Evolutionary conservation across 768 basidiomycete genomes (phyloP).

Genomic region (Suillus paluster): DNA sequence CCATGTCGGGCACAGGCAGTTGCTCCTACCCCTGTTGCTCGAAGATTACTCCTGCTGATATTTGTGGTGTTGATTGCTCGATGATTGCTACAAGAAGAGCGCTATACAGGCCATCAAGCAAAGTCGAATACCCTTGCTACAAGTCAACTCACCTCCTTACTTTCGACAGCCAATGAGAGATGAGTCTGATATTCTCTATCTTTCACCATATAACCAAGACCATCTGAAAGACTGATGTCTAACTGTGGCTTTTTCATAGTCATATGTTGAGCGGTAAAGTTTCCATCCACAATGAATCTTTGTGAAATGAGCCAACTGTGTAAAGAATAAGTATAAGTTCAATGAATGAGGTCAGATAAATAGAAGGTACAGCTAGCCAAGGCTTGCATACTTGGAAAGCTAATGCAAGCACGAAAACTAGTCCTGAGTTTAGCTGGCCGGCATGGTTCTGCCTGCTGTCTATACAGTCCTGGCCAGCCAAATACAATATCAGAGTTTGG

Average conservation of each 20-base stretch:
- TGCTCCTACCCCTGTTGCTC: slow-evolving; percentile 32
- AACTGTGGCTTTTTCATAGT: slow-evolving; percentile 24
- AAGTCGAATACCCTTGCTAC: too few species aligned
- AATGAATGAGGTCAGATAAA: too few species aligned
- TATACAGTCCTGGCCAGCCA: too few species aligned
- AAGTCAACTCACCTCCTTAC: slow-evolving; percentile 11
- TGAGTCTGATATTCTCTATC: slow-evolving; percentile 23
- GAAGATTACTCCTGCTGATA: slow-evolving; percentile 17
- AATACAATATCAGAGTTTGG: too few species aligned
- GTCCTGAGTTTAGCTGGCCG: too few species aligned
- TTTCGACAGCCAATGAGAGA: slow-evolving; percentile 12
- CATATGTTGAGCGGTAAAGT: slow-evolving; percentile 17
- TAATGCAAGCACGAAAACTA: too few species aligned
- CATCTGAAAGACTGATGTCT: slow-evolving; percentile 33
- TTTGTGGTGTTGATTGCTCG: slow-evolving; percentile 20
- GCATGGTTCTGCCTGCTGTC: too few species aligned
- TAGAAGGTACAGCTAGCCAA: too few species aligned
- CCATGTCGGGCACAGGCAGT: slow-evolving; percentile 36
- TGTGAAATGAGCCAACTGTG: background rate
- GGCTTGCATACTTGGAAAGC: too few species aligned
- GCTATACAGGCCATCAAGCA: slow-evolving; percentile 7
- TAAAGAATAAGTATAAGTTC: too few species aligned
- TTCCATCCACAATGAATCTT: slow-evolving; percentile 14
- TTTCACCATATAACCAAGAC: slow-evolving; percentile 31
- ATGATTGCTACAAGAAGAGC: slow-evolving; percentile 18